A percentile compares a stretch with the other conserved stretches of the same genome.
These are phyloP conservation scores for Helicocarpus griseus DNA, from an alignment of 2,329 filamentous ascomycete genomes.

Conservation along the genomic window DNA sequence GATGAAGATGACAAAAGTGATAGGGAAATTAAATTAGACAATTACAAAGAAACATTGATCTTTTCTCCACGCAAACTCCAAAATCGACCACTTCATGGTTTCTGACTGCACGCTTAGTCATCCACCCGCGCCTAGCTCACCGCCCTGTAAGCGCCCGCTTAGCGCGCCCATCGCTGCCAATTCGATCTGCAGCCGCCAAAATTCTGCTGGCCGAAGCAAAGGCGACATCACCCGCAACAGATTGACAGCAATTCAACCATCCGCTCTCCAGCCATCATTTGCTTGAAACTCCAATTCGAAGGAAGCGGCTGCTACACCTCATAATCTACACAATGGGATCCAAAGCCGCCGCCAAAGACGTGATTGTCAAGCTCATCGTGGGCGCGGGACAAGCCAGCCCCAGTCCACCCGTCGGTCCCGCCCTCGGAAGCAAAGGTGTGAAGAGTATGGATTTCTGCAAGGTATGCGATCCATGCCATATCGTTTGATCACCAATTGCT, in stretches of 20 bases:
- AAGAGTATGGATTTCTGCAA: conserved; percentile 99
- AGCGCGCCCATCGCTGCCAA: neutral
- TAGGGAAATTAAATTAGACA: no score
- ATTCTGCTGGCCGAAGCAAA: neutral
- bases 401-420: conserved; percentile 90
- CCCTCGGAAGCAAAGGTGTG: conserved; percentile 91
- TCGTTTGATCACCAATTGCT: neutral
- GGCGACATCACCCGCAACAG: neutral
- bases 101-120: neutral
- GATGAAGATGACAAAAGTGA: no score
- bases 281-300: neutral
- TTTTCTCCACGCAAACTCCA: no score
- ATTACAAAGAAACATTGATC: no score
- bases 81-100: no score
- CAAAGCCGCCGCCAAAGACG: conserved; percentile 47
- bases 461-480: conserved; percentile 40
- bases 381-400: conserved; percentile 91
- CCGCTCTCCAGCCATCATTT: no score
- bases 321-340: conserved; percentile 38
- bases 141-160: neutral
- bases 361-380: conserved; percentile 94
- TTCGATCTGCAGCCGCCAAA: neutral
- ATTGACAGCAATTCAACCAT: no score
- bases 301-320: conserved; percentile 2
- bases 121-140: neutral